phyloP scores from a whole-genome alignment of 2,329 filamentous ascomycete species.

The Myrmaecium sp. region DNA sequence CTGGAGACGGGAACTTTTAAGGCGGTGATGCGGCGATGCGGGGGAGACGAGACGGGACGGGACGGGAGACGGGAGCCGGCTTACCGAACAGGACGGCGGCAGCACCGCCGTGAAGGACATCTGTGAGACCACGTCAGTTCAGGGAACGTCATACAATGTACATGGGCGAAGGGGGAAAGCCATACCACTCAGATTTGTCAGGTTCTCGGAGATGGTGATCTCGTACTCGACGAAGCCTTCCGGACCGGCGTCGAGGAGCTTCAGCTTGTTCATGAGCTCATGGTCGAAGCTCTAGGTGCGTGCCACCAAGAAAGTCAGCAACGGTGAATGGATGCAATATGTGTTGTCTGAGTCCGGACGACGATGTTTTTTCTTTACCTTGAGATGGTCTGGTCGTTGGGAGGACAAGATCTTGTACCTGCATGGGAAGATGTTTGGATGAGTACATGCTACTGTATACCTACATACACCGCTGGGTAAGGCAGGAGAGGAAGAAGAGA shows the following conservation, averaged over 20 bases:
- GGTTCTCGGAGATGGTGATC: constrained; percentile 16
- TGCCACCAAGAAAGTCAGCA: no score
- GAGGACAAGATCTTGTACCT: constrained; percentile 17
- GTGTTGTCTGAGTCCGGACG: background rate
- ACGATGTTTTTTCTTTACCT: background rate
- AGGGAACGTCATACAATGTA: no score
- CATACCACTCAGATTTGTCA: constrained; percentile 23
- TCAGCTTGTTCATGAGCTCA: constrained; percentile 20
- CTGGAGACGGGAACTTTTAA: no score
- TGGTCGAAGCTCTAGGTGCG: constrained; percentile 18
- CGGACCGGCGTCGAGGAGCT: constrained; percentile 18
- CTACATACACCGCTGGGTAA: no score
- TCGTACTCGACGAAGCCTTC: constrained; percentile 19
- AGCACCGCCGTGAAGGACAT: constrained; percentile 25
- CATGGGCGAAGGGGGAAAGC: no score
- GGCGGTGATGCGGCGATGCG: no score
- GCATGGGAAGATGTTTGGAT: constrained; percentile 1
- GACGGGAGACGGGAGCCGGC: no score
- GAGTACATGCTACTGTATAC: no score
- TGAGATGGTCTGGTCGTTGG: constrained; percentile 11
- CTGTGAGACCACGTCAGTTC: constrained; percentile 4
- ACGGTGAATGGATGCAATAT: no score
- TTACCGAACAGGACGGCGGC: constrained; percentile 20
- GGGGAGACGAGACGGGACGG: no score
- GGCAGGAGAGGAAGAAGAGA: no score